Conservation (phyloP, 1,284 basidiomycete genomes). For the Puccinia triticina region DNA sequence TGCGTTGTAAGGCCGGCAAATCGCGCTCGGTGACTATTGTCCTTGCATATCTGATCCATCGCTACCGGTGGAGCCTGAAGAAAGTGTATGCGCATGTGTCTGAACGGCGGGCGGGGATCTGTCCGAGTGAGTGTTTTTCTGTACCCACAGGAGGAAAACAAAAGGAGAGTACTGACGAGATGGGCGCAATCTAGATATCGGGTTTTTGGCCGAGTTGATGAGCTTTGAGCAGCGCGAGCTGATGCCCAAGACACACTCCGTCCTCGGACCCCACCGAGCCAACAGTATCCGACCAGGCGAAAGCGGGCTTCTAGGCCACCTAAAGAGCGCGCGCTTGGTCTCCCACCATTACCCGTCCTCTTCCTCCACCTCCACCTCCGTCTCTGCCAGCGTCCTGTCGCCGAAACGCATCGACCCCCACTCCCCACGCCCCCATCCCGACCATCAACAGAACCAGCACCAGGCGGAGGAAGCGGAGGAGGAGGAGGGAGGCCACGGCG, state of each 20-base stretch:
- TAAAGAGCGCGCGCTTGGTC: slow-evolving; percentile 1
- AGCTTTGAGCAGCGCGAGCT: slow-evolving; percentile 75
- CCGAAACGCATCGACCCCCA: no score
- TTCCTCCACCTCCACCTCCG: not conserved
- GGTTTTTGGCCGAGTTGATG: slow-evolving; percentile 96
- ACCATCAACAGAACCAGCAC: not conserved
- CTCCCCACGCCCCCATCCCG: not conserved
- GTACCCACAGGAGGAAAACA: not conserved
- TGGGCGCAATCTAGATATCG: slow-evolving; percentile 71
- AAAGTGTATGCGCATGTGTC: slow-evolving; percentile 87
- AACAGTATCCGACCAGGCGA: not conserved
- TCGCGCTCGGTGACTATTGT: slow-evolving; percentile 94
- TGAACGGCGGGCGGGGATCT: slow-evolving; percentile 84
- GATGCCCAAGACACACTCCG: not conserved
- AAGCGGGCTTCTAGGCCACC: not conserved
- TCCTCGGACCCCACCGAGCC: not conserved
- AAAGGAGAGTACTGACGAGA: not conserved
- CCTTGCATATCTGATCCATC: slow-evolving; percentile 92
- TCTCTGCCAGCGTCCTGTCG: not conserved
- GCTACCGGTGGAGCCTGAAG: slow-evolving; percentile 84
- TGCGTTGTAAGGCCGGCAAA: slow-evolving; percentile 96
- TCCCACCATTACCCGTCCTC: slow-evolving; percentile 1
- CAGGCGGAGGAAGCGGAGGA: not conserved
- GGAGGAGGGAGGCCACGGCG: no score
- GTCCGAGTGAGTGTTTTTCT: slow-evolving; percentile 67